Base-by-base conservation (phyloP, 805 yeast species). In the Lachancea fermentati region DNA sequence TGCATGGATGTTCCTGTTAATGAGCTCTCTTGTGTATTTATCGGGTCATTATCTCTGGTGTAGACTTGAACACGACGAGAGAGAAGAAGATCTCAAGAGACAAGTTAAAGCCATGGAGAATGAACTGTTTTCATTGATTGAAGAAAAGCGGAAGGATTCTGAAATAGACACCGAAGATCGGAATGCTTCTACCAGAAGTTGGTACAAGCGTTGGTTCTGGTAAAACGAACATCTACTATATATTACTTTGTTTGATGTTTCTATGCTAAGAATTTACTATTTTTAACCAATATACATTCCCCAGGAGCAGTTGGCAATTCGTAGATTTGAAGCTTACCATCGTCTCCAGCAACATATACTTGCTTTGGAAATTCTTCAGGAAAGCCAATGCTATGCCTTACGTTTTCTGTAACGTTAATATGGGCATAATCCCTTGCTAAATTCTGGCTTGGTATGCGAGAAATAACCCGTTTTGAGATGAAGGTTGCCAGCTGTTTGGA, bases 331-430 rank as follows among this genome's bases (percentile, higher is more conserved):
- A 58, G 56, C 14, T 39, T 48, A 1, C 61, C 63, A 37, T 59
- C 59, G 34, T 54, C 51, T 2, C 60, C 51, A 12, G 58, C 57
- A 16, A 59, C 35, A 34, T 58, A 58, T 1, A 59, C 44, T 31
- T 55, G 56, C 18, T 53, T 49, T 4, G 56, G 51, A 35, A 53
- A 55, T 33, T 60, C 65, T 34, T 57, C 57, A 5, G 65, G 63
- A 33, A 60, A 59, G 5, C 60, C 63, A 1, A 60, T 33, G 32
- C 54, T 43, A 38, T 53, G 47, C 9, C 43, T 38, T 15, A 41
- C 38, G 4, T 45, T 41, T 19, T 54, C 54, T n/a, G 47, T 35
- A 4, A 55, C 54, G 6, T 49, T 48, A 13, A 60, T 54, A 41
- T 52, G 57, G 4, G 62, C 65, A 40, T 44, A 52, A 35, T 59